Evolutionary conservation across 2,329 filamentous ascomycete genomes (phyloP).

Genomic region (Colletotrichum eleusines): DNA sequence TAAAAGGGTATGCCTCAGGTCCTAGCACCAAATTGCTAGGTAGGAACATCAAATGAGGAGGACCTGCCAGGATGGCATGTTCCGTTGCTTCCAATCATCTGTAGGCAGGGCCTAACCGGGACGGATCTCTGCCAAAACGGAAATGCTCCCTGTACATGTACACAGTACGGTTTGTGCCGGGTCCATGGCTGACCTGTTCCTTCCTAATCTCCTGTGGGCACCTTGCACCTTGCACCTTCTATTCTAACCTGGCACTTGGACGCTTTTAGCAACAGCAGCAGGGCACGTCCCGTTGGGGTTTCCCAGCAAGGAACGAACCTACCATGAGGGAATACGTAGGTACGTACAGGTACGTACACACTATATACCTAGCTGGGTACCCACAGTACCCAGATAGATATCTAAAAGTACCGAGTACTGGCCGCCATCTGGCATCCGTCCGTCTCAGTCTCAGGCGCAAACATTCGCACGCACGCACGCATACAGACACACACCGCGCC

Average conservation of each 20-base stretch:
- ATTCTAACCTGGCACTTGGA: slow-evolving; percentile 24
- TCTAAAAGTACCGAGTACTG: neutral
- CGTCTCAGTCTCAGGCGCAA: slow-evolving; percentile 38
- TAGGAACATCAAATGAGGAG: neutral
- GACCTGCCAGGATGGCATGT: too few relatives aligned
- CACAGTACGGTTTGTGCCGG: neutral
- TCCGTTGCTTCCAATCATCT: neutral
- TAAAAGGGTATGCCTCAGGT: slow-evolving; percentile 7
- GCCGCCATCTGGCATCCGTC: slow-evolving; percentile 14
- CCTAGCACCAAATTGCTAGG: neutral
- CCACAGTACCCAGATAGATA: too few relatives aligned
- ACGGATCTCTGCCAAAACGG: slow-evolving; percentile 8
- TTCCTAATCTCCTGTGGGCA: neutral
- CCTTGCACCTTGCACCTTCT: neutral
- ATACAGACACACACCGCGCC: neutral
- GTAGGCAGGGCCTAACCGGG: neutral
- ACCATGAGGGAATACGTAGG: too few relatives aligned
- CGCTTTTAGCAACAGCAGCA: slow-evolving; percentile 11
- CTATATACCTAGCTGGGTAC: too few relatives aligned
- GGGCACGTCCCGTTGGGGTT: neutral
- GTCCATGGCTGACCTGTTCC: slow-evolving; percentile 11
- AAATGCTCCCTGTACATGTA: slow-evolving; percentile 14
- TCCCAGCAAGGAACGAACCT: neutral
- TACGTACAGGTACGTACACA: too few relatives aligned
- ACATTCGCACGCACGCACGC: slow-evolving; percentile 17